These are phyloP conservation scores for Sporormia fimetaria DNA, from an alignment of 495 filamentous ascomycete genomes.

Conservation along the genomic window DNA sequence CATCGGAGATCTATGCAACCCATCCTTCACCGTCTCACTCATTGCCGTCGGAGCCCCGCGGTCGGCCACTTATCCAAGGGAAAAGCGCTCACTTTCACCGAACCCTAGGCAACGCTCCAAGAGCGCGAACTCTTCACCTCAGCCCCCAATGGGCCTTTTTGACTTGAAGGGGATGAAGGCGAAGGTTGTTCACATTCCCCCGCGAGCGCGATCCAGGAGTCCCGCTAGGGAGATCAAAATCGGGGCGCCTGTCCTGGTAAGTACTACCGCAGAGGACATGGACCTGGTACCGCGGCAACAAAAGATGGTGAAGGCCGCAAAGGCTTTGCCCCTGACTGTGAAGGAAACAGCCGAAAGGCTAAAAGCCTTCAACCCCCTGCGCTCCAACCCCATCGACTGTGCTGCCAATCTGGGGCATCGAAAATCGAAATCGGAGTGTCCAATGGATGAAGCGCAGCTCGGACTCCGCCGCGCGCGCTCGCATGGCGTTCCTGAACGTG, in stretches of 20 bases:
- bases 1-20: slow-evolving; percentile 9
- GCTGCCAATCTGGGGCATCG: no score
- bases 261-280: slow-evolving; percentile 14
- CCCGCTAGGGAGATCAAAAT: slow-evolving; percentile 14
- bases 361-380: no score
- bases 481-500: neutral
- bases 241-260: slow-evolving; percentile 15
- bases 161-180: slow-evolving; percentile 13
- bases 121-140: slow-evolving; percentile 11
- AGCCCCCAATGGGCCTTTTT: slow-evolving; percentile 1
- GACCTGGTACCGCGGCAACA: slow-evolving; percentile 10
- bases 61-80: slow-evolving; percentile 10
- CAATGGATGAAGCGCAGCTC: no score
- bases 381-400: no score
- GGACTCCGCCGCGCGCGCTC: slow-evolving; percentile 4
- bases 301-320: neutral
- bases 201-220: slow-evolving; percentile 7
- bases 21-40: slow-evolving; percentile 7
- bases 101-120: slow-evolving; percentile 6
- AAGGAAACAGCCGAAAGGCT: neutral
- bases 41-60: slow-evolving; percentile 1
- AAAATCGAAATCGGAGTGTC: no score
- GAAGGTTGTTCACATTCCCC: slow-evolving; percentile 1
- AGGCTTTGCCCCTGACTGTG: neutral
- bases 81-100: slow-evolving; percentile 5